Conservation (phyloP, 108 stramenopile genomes). For the Nitzschia sp. region DNA sequence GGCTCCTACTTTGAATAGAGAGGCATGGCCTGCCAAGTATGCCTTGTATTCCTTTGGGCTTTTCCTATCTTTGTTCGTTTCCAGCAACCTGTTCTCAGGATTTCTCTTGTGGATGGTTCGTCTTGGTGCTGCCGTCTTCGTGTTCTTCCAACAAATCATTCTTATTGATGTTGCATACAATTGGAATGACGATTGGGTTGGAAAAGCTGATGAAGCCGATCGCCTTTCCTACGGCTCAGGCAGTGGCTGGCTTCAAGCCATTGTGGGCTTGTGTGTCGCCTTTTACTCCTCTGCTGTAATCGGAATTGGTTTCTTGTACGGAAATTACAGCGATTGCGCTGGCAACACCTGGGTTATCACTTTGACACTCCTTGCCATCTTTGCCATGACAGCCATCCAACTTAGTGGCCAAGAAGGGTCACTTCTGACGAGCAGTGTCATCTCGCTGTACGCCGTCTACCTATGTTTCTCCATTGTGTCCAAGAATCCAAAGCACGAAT, state of each 20-base stretch:
- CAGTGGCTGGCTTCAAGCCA: conserved; percentile 64
- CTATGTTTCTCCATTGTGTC: conserved; percentile 84
- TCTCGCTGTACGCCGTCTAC: conserved; percentile 81
- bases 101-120: conserved; percentile 70
- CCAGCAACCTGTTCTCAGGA: conserved; percentile 54
- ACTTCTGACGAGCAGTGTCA: conserved; percentile 80
- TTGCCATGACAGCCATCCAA: conserved; percentile 67
- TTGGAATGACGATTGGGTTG: conserved; percentile 85
- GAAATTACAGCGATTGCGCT: conserved; percentile 67
- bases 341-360: conserved; percentile 79
- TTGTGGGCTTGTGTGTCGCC: conserved; percentile 57
- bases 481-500: conserved; percentile 70
- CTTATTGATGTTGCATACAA: conserved; percentile 86
- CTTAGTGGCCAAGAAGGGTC: conserved; percentile 77
- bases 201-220: conserved; percentile 70
- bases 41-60: conserved; percentile 60
- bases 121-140: conserved; percentile 62
- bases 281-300: conserved; percentile 57
- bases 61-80: conserved; percentile 56
- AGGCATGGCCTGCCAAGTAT: conserved; percentile 84
- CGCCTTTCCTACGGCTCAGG: conserved; percentile 69
- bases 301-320: conserved; percentile 77
- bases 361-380: conserved; percentile 73
- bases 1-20: conserved; percentile 55
- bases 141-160: conserved; percentile 78